Conservation (phyloP, 345 rosid genomes). For the Ceriops decandra region DNA sequence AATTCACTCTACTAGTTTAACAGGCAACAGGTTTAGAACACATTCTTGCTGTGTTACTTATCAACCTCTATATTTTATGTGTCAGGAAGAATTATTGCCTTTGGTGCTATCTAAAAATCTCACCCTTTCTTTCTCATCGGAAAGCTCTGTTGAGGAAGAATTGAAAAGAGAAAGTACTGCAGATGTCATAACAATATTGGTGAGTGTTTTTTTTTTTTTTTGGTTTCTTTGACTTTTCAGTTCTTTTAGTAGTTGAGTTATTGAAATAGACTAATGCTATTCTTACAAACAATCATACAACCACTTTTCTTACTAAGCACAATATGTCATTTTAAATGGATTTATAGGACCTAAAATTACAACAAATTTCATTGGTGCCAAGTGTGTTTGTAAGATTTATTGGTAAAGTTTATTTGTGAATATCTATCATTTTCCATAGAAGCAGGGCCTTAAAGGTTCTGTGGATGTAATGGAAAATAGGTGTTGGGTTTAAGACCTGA, state of each 20-base stretch:
- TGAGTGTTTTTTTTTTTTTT: conserved; percentile 23
- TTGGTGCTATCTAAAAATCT: conserved; percentile 66
- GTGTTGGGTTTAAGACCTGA: background rate
- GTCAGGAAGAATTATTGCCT: conserved; percentile 81
- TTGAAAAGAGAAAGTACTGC: conserved; percentile 96
- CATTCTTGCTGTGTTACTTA: background rate
- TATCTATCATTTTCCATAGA: too few species aligned
- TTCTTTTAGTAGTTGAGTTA: background rate
- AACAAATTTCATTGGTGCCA: too few species aligned
- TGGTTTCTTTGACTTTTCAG: background rate
- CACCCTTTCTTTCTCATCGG: conserved; percentile 88
- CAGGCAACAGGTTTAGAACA: background rate
- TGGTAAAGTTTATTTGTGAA: too few species aligned
- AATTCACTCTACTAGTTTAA: too few species aligned
- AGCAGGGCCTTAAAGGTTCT: background rate
- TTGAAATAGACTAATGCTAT: background rate
- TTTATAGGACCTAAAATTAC: too few species aligned
- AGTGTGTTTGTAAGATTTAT: too few species aligned
- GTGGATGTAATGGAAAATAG: background rate
- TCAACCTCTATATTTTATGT: conserved; percentile 16
- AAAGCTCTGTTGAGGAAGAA: conserved; percentile 95
- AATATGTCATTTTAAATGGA: too few species aligned
- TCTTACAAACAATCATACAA: too few species aligned
- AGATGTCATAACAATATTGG: conserved; percentile 84
- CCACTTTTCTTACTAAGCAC: too few species aligned